Evolutionary conservation across 2,329 filamentous ascomycete species (phyloP).

Genomic region (Didymella glomerata): DNA sequence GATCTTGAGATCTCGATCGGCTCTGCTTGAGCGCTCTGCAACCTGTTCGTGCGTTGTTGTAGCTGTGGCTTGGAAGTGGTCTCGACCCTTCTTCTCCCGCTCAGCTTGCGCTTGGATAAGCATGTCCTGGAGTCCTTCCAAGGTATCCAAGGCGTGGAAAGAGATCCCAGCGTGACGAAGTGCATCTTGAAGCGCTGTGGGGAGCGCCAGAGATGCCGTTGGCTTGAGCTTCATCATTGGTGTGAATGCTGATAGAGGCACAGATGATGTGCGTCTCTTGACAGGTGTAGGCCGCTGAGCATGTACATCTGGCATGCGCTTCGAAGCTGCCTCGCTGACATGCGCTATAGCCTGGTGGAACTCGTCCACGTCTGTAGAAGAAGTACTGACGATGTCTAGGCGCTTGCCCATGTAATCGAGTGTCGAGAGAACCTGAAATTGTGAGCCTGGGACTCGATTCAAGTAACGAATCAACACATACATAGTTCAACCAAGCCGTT

Average conservation of each 20-base stretch:
- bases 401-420: constrained; percentile 54
- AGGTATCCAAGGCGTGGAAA: constrained; percentile 38
- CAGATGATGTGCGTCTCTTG: constrained; percentile 36
- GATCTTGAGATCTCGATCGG: constrained; percentile 49
- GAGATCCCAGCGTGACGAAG: constrained; percentile 46
- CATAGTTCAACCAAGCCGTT: constrained; percentile 55
- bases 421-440: constrained; percentile 46
- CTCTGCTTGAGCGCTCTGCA: constrained; percentile 48
- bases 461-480: constrained; percentile 32
- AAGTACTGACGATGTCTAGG: constrained; percentile 38
- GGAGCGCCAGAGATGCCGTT: constrained; percentile 38
- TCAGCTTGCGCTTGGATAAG: constrained; percentile 45
- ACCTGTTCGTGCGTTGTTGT: constrained; percentile 44
- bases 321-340: constrained; percentile 35
- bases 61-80: constrained; percentile 47
- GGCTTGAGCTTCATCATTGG: constrained; percentile 43
- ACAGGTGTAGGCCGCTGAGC: constrained; percentile 26
- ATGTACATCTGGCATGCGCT: constrained; percentile 35
- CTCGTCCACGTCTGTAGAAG: constrained; percentile 37
- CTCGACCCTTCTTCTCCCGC: constrained; percentile 45
- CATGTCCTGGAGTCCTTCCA: constrained; percentile 36
- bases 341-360: constrained; percentile 46
- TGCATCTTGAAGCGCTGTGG: constrained; percentile 45
- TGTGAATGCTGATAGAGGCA: constrained; percentile 37
- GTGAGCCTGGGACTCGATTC: constrained; percentile 20